phyloP scores from a whole-genome alignment of 2,329 filamentous ascomycete genomes.

The Colletotrichum incanum region DNA sequence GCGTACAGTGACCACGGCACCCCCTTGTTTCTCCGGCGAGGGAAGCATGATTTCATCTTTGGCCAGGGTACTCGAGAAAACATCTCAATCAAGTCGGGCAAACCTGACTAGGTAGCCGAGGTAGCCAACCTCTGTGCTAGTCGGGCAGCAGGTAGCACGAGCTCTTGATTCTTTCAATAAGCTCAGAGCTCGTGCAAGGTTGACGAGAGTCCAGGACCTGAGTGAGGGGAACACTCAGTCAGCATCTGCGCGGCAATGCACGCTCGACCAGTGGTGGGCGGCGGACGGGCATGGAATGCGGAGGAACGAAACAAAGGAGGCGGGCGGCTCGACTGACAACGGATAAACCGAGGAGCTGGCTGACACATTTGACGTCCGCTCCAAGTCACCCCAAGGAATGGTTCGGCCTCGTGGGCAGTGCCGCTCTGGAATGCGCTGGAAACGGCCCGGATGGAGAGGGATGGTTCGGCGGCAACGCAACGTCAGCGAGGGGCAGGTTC shows the following conservation, averaged over 20 bases:
- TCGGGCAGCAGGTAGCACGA: not conserved
- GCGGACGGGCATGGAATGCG: slow-evolving; percentile 16
- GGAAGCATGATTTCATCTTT: not conserved
- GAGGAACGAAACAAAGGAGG: slow-evolving; percentile 21
- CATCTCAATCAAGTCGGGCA: not conserved
- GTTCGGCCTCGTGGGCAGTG: slow-evolving; percentile 29
- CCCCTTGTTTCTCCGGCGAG: slow-evolving; percentile 4
- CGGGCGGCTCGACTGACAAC: slow-evolving; percentile 4
- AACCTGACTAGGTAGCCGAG: not conserved
- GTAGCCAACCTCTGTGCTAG: not conserved
- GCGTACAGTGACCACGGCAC: not conserved
- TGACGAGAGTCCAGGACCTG: not conserved
- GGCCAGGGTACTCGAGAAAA: slow-evolving; percentile 7
- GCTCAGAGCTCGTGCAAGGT: not conserved
- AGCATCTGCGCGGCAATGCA: not conserved
- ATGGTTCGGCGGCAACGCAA: slow-evolving; percentile 16
- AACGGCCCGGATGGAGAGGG: slow-evolving; percentile 26
- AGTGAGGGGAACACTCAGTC: not conserved
- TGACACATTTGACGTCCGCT: slow-evolving; percentile 27
- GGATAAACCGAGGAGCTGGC: slow-evolving; percentile 1
- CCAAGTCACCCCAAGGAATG: slow-evolving; percentile 15
- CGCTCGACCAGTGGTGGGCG: not conserved
- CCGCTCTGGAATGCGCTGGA: slow-evolving; percentile 29
- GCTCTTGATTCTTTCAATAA: not conserved
- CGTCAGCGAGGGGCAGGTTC: not conserved